A percentile compares a stretch with the other conserved stretches of the same genome.
Conservation (phyloP, 2,329 filamentous ascomycete genomes). For the Aureobasidium sp. region DNA sequence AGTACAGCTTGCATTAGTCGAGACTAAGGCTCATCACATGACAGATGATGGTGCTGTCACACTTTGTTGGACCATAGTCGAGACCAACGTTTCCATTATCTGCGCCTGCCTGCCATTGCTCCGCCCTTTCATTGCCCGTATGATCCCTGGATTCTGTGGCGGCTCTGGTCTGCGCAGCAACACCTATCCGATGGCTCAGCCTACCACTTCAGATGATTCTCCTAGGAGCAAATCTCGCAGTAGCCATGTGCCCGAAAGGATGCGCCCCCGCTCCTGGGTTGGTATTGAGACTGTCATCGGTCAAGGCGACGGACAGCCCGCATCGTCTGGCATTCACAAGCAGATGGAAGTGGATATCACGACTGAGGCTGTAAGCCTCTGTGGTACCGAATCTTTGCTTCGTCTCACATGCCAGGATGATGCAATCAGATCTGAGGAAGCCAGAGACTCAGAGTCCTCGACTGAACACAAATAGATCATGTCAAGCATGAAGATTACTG, state of each 20-base stretch:
- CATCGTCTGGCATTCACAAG: constrained; percentile 10
- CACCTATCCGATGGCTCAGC: constrained; percentile 2
- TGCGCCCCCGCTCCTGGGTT: constrained; percentile 9
- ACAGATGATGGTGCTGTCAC: constrained; percentile 13
- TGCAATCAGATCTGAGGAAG: not conserved
- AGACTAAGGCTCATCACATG: not conserved
- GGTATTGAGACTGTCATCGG: constrained; percentile 8
- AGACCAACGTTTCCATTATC: constrained; percentile 25
- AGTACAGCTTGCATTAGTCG: not conserved
- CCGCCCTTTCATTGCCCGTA: constrained; percentile 11
- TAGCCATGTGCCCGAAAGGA: not conserved
- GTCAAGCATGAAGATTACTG: not conserved
- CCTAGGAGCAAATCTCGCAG: not conserved
- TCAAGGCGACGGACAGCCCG: not conserved
- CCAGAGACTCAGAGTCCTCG: not conserved
- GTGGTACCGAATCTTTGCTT: constrained; percentile 7
- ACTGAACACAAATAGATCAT: not conserved
- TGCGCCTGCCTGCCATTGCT: constrained; percentile 25
- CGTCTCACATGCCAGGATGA: not conserved
- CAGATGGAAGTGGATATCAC: constrained; percentile 14
- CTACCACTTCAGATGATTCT: not conserved
- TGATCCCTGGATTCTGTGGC: constrained; percentile 10
- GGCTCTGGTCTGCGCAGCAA: not conserved
- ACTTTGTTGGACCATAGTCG: constrained; percentile 24
- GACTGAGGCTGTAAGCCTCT: constrained; percentile 12